These are phyloP conservation scores for Pichia sp. DNA, from an alignment of 1,139 yeast genomes.

Conservation along the genomic window DNA sequence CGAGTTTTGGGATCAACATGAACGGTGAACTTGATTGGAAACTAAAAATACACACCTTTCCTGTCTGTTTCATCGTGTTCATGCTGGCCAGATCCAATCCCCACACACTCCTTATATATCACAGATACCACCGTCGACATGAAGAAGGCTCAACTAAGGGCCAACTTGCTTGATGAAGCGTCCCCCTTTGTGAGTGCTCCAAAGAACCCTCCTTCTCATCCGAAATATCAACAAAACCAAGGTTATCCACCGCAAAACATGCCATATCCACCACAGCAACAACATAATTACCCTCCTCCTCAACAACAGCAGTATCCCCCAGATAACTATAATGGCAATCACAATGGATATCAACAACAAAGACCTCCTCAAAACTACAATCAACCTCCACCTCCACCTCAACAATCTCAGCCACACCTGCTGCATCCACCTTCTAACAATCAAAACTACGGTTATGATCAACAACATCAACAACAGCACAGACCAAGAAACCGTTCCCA, in stretches of 20 bases:
- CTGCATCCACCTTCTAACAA: not conserved
- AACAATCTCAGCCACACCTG: not conserved
- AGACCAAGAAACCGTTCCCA: not conserved
- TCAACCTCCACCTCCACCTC: not conserved
- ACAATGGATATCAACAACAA: slow-evolving; percentile 3
- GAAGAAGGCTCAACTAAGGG: slow-evolving; percentile 29
- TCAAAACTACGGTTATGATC: not conserved
- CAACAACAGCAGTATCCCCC: slow-evolving; percentile 1
- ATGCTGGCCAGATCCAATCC: too few relatives aligned
- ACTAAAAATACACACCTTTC: too few relatives aligned
- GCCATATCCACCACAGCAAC: slow-evolving; percentile 1
- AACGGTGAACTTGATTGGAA: too few relatives aligned
- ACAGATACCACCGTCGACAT: too few relatives aligned
- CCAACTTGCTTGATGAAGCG: slow-evolving; percentile 24
- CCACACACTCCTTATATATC: too few relatives aligned
- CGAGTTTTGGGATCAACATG: too few relatives aligned
- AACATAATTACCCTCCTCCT: not conserved
- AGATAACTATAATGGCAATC: not conserved
- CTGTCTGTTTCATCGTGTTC: too few relatives aligned
- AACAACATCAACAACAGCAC: not conserved
- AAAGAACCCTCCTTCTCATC: not conserved
- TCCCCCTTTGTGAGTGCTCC: slow-evolving; percentile 8
- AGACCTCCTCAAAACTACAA: not conserved
- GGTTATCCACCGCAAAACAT: not conserved
- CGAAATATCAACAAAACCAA: slow-evolving; percentile 2